Evolutionary conservation across 768 basidiomycete species (phyloP).

Genomic region (Kwoniella sp.): DNA sequence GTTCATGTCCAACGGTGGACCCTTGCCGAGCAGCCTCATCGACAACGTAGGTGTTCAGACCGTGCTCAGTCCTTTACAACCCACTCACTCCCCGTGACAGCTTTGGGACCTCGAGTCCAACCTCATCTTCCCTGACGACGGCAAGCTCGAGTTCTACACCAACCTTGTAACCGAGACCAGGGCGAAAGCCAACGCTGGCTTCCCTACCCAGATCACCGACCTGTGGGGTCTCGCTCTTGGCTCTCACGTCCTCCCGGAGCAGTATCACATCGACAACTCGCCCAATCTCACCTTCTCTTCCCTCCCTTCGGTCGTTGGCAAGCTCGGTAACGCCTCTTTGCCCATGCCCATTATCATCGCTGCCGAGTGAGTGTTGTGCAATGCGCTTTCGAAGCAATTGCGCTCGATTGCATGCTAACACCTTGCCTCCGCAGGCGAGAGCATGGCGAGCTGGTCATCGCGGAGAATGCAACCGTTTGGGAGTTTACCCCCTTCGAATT

Average conservation of each 20-base stretch:
- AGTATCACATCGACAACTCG: conserved; percentile 37
- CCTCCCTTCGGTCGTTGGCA: conserved; percentile 23
- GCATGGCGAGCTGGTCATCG: conserved; percentile 40
- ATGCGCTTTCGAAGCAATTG: not conserved
- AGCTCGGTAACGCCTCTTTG: conserved; percentile 27
- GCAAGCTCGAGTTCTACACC: conserved; percentile 44
- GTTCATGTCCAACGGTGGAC: conserved; percentile 50
- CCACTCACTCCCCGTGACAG: no score
- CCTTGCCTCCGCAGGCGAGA: conserved; percentile 25
- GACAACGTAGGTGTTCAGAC: conserved; percentile 33
- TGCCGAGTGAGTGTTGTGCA: conserved; percentile 30
- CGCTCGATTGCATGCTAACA: no score
- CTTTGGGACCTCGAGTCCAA: conserved; percentile 49
- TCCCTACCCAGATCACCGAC: conserved; percentile 46
- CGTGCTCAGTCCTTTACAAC: not conserved
- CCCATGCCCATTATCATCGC: conserved; percentile 50
- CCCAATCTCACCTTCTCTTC: conserved; percentile 47
- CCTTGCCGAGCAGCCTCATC: conserved; percentile 37
- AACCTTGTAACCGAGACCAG: conserved; percentile 41
- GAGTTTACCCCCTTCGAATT: conserved; percentile 49
- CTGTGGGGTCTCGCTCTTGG: conserved; percentile 48
- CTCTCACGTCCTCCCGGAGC: conserved; percentile 44
- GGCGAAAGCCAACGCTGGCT: conserved; percentile 41
- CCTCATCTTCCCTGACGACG: conserved; percentile 44
- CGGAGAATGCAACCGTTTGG: conserved; percentile 48